Evolutionary conservation across 306 rosid genomes (phyloP).

Genomic region (Corylus avellana): DNA sequence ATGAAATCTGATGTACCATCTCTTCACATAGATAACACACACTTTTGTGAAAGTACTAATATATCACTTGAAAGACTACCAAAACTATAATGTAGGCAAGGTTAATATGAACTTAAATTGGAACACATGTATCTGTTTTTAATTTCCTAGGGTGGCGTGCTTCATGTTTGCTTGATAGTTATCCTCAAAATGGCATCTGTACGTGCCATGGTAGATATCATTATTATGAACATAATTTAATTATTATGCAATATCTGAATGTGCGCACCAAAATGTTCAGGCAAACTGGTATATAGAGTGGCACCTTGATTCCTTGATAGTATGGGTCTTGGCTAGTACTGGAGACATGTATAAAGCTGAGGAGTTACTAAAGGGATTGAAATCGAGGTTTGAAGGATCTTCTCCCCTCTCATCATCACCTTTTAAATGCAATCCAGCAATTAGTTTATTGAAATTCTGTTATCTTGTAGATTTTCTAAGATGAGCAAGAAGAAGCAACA

Average conservation of each 20-base stretch:
- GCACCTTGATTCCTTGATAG: constrained; percentile 63
- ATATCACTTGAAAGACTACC: background rate
- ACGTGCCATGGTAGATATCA: background rate
- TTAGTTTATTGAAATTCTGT: background rate
- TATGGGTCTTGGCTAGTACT: constrained; percentile 74
- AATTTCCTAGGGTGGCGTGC: background rate
- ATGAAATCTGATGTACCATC: background rate
- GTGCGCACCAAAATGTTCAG: constrained; percentile 37
- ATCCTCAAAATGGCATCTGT: background rate
- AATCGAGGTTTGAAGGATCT: constrained; percentile 52
- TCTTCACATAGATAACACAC: background rate
- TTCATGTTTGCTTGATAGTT: background rate
- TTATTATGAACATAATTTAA: constrained; percentile 1
- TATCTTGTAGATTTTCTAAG: constrained; percentile 50
- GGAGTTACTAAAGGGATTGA: constrained; percentile 66
- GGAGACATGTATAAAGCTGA: constrained; percentile 59
- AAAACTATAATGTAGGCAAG: background rate
- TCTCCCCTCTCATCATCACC: constrained; percentile 10
- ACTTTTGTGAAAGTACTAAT: background rate
- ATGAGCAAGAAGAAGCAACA: constrained; percentile 65
- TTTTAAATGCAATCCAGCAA: constrained; percentile 1
- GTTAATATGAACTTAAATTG: background rate
- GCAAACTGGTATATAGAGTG: constrained; percentile 80
- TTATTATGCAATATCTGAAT: constrained; percentile 15
- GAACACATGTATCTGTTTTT: background rate